phyloP scores from a whole-genome alignment of 2,329 filamentous ascomycete genomes.

The Penicillium sp. region DNA sequence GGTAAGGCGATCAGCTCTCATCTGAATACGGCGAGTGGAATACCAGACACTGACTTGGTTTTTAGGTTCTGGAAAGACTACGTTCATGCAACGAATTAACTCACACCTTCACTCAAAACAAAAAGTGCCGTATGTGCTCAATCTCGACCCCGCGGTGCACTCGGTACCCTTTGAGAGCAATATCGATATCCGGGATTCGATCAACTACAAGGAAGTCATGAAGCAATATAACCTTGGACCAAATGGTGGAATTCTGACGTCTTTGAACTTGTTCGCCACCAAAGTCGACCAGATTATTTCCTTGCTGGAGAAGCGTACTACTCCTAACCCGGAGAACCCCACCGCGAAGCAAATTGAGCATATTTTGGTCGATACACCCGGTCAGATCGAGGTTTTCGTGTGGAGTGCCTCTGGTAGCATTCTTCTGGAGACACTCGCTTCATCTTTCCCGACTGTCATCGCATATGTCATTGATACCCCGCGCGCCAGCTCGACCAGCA shows the following conservation, averaged over 20 bases:
- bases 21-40: neutral
- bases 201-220: constrained; percentile 99
- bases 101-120: constrained; percentile 81
- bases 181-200: constrained; percentile 97
- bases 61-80: constrained; percentile 92
- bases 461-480: constrained; percentile 98
- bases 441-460: constrained; percentile 92
- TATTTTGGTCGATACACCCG: constrained; percentile 91
- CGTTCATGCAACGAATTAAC: constrained; percentile 98
- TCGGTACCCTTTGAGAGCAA: constrained; percentile 94
- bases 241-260: constrained; percentile 95
- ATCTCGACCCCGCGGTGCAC: constrained; percentile 92
- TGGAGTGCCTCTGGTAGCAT: constrained; percentile 97
- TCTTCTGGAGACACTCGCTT: constrained; percentile 86
- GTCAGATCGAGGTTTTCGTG: constrained; percentile 98
- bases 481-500: constrained; percentile 85
- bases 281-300: constrained; percentile 95
- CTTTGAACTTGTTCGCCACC: constrained; percentile 92
- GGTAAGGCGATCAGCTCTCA: constrained; percentile 50
- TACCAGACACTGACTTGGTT: neutral
- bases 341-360: constrained; percentile 66
- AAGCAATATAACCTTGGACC: constrained; percentile 97
- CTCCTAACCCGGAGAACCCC: constrained; percentile 52
- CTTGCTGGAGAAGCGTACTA: constrained; percentile 84
- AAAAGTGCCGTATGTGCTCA: constrained; percentile 88